A percentile compares a stretch with the other conserved stretches of the same genome.
phyloP scores from a whole-genome alignment of 2,329 filamentous ascomycete genomes.

The Trichophyton rubrum region DNA sequence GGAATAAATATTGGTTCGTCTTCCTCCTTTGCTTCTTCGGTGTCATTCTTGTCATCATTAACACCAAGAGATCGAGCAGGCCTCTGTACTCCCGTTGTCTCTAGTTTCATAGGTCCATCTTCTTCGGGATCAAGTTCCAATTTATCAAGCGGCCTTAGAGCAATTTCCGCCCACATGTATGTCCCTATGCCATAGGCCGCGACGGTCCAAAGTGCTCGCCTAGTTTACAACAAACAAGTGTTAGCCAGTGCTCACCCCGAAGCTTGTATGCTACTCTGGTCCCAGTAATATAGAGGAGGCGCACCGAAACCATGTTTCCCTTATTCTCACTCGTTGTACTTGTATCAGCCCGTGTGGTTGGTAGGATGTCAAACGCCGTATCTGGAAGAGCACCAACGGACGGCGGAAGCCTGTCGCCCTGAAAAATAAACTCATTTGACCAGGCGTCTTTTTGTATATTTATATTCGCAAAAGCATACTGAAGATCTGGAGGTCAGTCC shows the following conservation, averaged over 20 bases:
- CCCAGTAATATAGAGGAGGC: neutral
- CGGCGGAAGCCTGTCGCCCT: neutral
- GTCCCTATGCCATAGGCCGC: neutral
- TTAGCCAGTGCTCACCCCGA: neutral
- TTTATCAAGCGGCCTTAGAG: slow-evolving; percentile 2
- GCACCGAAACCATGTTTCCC: neutral
- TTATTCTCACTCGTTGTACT: slow-evolving; percentile 3
- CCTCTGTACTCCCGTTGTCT: neutral
- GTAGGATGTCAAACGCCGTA: neutral
- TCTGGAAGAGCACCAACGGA: neutral
- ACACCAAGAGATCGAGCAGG: neutral
- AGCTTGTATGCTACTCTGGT: neutral
- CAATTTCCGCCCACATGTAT: neutral
- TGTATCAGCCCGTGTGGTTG: neutral
- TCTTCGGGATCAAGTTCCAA: neutral
- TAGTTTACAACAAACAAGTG: neutral
- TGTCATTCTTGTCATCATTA: neutral
- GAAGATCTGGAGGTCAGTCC: neutral
- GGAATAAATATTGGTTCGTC: slow-evolving; percentile 11
- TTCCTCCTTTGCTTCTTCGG: neutral
- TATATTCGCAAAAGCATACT: neutral
- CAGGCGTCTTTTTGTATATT: neutral
- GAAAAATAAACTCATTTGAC: neutral
- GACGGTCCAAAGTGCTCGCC: neutral
- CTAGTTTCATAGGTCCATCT: neutral